Base-by-base conservation (phyloP, 2,329 filamentous ascomycete genomes). In the Alternaria sp. region DNA sequence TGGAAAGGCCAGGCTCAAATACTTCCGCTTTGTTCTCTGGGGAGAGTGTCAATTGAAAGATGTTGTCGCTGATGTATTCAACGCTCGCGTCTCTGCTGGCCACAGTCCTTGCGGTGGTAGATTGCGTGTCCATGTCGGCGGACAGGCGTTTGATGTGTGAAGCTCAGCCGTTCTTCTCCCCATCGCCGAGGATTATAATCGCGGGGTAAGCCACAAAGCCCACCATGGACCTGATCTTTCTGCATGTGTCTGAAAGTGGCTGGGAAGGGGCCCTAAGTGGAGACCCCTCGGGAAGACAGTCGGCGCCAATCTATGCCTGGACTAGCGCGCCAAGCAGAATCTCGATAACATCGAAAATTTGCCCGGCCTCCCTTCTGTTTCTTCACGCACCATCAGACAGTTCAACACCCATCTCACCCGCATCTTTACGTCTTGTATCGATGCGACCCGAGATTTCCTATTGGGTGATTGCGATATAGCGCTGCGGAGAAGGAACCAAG, bases 381-480 rank as follows among this genome's bases (percentile, higher is more conserved):
- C 68, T 65, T 61, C 68, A 77, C 77, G 77, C 77, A 79, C 74
- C 75, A 79, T 76, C 73, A 79, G 77, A 79, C 77, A 79, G 77
- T 79, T 79, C 75, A 77, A 66, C 74, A 64, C 75, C 72, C 69
- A 78, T 75, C 76, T 79, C 76, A 74, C 60, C 69, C 62, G 71
- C 72, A 59, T 73, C 76, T 71, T 70, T 77, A 77, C 77, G 77
- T 79, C 74, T 77, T 79, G 77, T 79, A 76, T 71, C 55, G 75
- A 73, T 58, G 72, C 69, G 59, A 59, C 45, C 63, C 69, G 75
- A 77, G 74, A 73, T 55, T 52, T 28, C 44, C 61, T 54, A 78
- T 79, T 77, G 75, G 70, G 75, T 67, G 71, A 69, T 84, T 87
- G 86, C 86, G 87, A 89, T 89, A 83, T 77, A 82, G 85, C 82